Evolutionary conservation across 2,329 filamentous ascomycete species (phyloP), one percentile per base, ranked within the genome.

Genomic region (Emergomyces pasteurianus): DNA sequence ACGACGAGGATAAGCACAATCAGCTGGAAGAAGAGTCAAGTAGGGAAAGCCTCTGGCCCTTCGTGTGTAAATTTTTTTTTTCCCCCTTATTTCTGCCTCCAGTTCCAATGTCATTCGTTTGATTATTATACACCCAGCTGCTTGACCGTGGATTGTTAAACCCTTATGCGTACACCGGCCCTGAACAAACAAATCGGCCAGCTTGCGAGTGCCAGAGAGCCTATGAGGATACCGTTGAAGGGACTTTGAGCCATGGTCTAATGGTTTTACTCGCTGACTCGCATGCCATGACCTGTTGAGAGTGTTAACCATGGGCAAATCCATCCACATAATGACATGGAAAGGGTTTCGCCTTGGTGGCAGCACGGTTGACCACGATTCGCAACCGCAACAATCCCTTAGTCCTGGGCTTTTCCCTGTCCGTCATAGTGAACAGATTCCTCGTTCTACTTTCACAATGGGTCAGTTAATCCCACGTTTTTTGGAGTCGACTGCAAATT

Each of bases 271-370:
- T 43, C 18, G 21, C 55, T 31, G 23, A 10, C 26, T 50, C 57
- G 46, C 43, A 58, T 52, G 60, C 58, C 56, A 61, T 62, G 62
- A 62, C n/a, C 54, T 43, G 55, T 38, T 50, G 46, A 49, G 21
- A 26, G 46, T 28, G 46, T 28, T 49, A 49, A 43, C 50, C 23
- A 50, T 56, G 55, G 26, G 49, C 42, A 53, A 59, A 50, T 16
- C 26, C 53, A 46, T 40, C 59, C 43, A 49, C 54, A 63, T 59
- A 23, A 63, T 64, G 60, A 58, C 62, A 56, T 64, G 63, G 63
- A 64, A 64, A 47, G 61, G 63, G 42, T 59, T 62, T 52, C 60
- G 58, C 53, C n/a, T 61, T 28, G 58, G 61, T 18, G 58, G 57
- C 21, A 18, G 57, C 28, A 12, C 46, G 3, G 58, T 61, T 16